Evolutionary conservation across 352 stramenopile genomes (phyloP).

Genomic region (Phytophthora quininea): DNA sequence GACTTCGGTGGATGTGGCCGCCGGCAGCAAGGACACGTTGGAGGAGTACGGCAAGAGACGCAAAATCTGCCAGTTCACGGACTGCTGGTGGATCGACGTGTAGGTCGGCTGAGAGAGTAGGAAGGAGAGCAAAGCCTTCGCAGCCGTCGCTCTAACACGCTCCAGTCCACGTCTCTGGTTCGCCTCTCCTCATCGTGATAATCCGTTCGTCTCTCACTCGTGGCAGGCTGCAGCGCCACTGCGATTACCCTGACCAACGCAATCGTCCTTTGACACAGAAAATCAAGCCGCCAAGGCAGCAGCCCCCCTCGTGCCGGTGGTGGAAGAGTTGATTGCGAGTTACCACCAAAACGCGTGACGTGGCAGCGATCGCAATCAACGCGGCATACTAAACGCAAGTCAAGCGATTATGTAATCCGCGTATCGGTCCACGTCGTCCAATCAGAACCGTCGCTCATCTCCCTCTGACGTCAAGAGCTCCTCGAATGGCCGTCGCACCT

Average conservation of each 20-base stretch:
- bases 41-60: conserved; percentile 13
- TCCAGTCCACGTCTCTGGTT: neutral
- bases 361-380: conserved; percentile 11
- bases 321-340: conserved; percentile 24
- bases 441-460: conserved; percentile 3
- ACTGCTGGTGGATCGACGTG: conserved; percentile 22
- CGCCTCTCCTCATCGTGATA: neutral
- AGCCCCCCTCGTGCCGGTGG: conserved; percentile 5
- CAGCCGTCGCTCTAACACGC: too few relatives aligned
- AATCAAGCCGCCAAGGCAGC: neutral
- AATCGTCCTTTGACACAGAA: neutral
- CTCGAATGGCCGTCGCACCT: neutral
- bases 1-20: neutral
- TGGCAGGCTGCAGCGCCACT: neutral
- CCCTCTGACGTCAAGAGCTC: neutral
- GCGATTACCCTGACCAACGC: neutral
- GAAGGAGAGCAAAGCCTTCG: too few relatives aligned
- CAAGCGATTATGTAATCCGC: neutral
- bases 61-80: conserved; percentile 6
- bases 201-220: neutral
- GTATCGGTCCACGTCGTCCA: neutral
- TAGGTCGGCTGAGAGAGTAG: neutral
- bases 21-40: conserved; percentile 5
- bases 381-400: conserved; percentile 20
- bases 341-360: conserved; percentile 30